Evolutionary conservation across 2,329 filamentous ascomycete genomes (phyloP).

Genomic region (Claviceps fusiformis): DNA sequence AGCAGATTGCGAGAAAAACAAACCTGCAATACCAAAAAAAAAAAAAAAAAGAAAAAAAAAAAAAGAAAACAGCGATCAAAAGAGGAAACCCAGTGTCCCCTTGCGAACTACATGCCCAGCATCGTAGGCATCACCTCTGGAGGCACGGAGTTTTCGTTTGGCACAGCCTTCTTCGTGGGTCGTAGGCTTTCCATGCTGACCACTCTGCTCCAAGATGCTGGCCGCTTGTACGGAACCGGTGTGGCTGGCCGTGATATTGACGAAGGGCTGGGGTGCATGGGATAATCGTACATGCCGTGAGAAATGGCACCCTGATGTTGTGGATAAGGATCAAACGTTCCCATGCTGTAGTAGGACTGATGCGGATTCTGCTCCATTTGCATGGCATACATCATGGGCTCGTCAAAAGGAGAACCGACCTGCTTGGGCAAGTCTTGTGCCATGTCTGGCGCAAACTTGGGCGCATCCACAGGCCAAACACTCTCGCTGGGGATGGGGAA

Average conservation of each 20-base stretch:
- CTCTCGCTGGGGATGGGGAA: conserved; percentile 26
- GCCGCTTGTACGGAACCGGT: conserved; percentile 24
- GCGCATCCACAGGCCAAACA: conserved; percentile 24
- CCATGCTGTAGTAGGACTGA: conserved; percentile 12
- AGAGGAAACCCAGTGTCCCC: background rate
- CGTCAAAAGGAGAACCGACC: conserved; percentile 18
- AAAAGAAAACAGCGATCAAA: too few relatives aligned
- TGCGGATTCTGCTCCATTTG: conserved; percentile 18
- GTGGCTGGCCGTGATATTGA: conserved; percentile 22
- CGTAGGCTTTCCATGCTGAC: conserved; percentile 24
- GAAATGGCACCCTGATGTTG: conserved; percentile 8
- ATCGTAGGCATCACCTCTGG: conserved; percentile 13
- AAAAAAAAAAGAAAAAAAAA: background rate
- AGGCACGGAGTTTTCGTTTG: conserved; percentile 15
- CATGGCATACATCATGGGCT: conserved; percentile 18
- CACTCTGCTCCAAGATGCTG: conserved; percentile 25
- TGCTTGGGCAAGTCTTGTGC: conserved; percentile 16
- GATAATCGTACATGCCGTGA: conserved; percentile 13
- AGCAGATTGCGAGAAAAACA: too few relatives aligned
- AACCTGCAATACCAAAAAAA: too few relatives aligned
- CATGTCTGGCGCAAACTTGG: conserved; percentile 24
- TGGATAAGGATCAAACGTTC: conserved; percentile 6
- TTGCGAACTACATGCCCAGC: conserved; percentile 12
- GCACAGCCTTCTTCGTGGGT: conserved; percentile 21
- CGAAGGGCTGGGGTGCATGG: conserved; percentile 12